Base-by-base conservation (phyloP, 352 stramenopile genomes). In the Pythium biforme region DNA sequence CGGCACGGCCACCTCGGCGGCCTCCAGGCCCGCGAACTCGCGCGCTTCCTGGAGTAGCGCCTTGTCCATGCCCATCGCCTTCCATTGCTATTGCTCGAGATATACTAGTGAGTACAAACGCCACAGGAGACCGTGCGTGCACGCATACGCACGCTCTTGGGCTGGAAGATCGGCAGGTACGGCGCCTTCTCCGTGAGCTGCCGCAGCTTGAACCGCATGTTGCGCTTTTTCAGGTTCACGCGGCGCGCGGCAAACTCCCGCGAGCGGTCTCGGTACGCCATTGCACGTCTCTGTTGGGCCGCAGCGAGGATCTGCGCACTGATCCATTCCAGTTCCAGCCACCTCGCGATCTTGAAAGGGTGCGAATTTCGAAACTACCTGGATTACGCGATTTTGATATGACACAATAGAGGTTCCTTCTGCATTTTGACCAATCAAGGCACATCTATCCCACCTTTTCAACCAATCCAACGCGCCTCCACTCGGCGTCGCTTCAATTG, bases 261-360 rank as follows among this genome's bases (percentile, higher is more conserved):
- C 33, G 80, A 87, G 15, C 87, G 77, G 53, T 92, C 75, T 2
- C 82, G 77, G 58, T 88, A 72, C 63, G 79, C 82, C 82, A 92
- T 90, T 1, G 50, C n/a, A 2, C 14, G 14, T 19, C 46, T 31
- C 50, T 34, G 29, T 33, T n/a, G n/a, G n/a, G n/a, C n/a, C n/a
- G n/a, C n/a, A n/a, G n/a, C n/a, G n/a, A n/a, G n/a, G n/a, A n/a
- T n/a, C n/a, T n/a, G n/a, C n/a, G n/a, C n/a, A n/a, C n/a, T n/a
- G n/a, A n/a, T n/a, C n/a, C n/a, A n/a, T n/a, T n/a, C n/a, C n/a
- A n/a, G n/a, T n/a, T n/a, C n/a, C n/a, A n/a, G n/a, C n/a, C n/a
- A n/a, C n/a, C 48, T 22, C 45, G 22, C 55, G 55, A 84, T 83
- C 74, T 81, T 86, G 64, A 86, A 86, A 62, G 39, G 74, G 66